Conservation (phyloP, 495 filamentous ascomycete genomes). For the Parachaetomium inaequale region DNA sequence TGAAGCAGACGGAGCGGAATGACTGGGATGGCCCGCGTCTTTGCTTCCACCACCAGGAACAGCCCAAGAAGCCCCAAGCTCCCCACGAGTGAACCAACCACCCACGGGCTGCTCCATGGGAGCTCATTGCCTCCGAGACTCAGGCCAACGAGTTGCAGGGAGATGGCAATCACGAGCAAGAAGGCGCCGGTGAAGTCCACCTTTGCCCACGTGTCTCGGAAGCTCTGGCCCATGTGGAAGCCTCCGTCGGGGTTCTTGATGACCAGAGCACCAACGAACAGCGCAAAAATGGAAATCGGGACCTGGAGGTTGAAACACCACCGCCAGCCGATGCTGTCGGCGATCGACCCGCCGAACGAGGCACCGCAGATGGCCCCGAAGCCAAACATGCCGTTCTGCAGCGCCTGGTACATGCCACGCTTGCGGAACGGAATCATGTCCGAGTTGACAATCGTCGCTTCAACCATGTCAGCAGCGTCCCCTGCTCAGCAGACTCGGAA, state of each 20-base stretch:
- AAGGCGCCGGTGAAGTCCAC: constrained; percentile 56
- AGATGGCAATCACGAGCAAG: constrained; percentile 55
- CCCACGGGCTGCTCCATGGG: constrained; percentile 55
- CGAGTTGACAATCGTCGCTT: constrained; percentile 62
- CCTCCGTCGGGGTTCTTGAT: constrained; percentile 43
- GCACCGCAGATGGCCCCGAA: constrained; percentile 52
- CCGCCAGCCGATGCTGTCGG: constrained; percentile 49
- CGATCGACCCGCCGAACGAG: constrained; percentile 47
- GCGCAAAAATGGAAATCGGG: constrained; percentile 52
- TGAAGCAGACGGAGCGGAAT: constrained; percentile 57
- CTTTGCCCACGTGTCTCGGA: constrained; percentile 47
- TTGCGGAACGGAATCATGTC: constrained; percentile 63
- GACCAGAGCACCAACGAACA: constrained; percentile 52
- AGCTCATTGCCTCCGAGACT: constrained; percentile 62
- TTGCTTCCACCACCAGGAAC: constrained; percentile 55
- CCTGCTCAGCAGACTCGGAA: neutral
- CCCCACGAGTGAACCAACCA: constrained; percentile 48
- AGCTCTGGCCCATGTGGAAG: constrained; percentile 21
- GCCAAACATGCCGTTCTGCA: constrained; percentile 60
- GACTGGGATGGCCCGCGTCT: constrained; percentile 56
- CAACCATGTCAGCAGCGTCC: constrained; percentile 9
- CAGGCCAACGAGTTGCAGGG: constrained; percentile 55
- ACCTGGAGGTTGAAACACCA: constrained; percentile 50
- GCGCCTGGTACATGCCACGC: constrained; percentile 62
- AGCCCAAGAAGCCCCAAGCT: constrained; percentile 48